Evolutionary conservation across 1,284 basidiomycete species (phyloP), one percentile per base, ranked within the genome.

Genomic region (Mixia osmundae): DNA sequence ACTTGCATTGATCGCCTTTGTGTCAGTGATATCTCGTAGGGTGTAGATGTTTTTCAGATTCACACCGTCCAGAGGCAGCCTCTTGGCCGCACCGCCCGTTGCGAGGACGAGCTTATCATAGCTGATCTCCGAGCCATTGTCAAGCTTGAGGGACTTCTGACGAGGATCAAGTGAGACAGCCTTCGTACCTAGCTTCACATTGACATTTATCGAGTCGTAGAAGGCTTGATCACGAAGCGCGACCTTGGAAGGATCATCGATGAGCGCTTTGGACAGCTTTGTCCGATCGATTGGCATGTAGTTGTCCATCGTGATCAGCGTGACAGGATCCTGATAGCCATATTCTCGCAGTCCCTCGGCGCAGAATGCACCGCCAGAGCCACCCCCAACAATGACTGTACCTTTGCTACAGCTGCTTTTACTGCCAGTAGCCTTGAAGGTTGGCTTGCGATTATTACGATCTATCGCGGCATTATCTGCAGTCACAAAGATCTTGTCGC

Each of bases 281-380:
- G 83, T 82, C 40, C 77, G 66, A 58, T 94, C 85, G 47, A 91
- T 79, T 1, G 85, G 83, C 11, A 73, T 65, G 53, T 85, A 62
- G 8, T 63, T 59, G 57, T 94, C 85, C 50, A 74, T 71, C 15
- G 73, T 72, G 16, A 91, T 55, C 33, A 91, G 60, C 2, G 72
- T 79, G 51, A 94, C 78, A 6, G 68, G 64, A 14, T 69, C 75
- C 26, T 63, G 62, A 60, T 72, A 91, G 16, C 75, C 75, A 50
- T 76, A 66, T 76, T 79, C 50, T 25, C 83, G 63, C 48, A 91
- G 59, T 52, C 75, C 76, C 55, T 89, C 82, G 35, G 87, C 64
- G 6, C 72, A 66, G 45, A 79, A 68, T 52, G 79, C 72, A 14
- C 72, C 70, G 33, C 72, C 83, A 16, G 76, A 68, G 15, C 83